Base-by-base conservation (phyloP, 768 basidiomycete species). In the Mycena capillaripes region DNA sequence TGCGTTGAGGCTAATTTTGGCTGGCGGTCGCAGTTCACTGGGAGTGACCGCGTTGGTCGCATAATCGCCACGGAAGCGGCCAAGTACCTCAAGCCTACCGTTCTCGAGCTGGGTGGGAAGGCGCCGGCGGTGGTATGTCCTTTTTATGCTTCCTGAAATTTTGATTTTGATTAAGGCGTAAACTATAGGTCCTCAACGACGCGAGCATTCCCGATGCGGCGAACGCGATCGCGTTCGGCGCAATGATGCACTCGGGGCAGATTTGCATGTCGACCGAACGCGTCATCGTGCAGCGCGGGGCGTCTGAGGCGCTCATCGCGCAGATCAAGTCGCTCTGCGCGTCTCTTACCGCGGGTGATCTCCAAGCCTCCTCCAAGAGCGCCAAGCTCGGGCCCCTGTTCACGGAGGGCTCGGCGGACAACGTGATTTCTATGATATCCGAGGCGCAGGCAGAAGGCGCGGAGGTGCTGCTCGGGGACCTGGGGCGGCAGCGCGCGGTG, bases 251-350 rank as follows among this genome's bases (percentile, higher is more conserved):
- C 76, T 88, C 87, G 16, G 89, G 89, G 1, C 89, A 90, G 79
- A 82, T 89, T 46, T 90, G 89, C 80, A 89, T 90, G 87, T 88
- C 89, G 1, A 86, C 88, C 9, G 88, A 89, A 74, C 86, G 89
- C 9, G 85, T 90, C 23, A 87, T 90, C 48, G 86, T 86, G 34
- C 87, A 89, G 71, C 79, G 84, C n/a, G 81, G 77, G 8, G 79
- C 85, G 12, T 82, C 86, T 10, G 78, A 83, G 1, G 66, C 66
- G 2, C 81, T 90, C 17, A 76, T 85, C 16, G 65, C 76, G 6
- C 74, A 82, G 12, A 77, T 90, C 19, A 79, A 79, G 40, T 65
- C 72, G 2, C 78, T 86, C 7, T 79, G 76, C 50, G 75, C 70
- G 57, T 61, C 74, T 7, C 71, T 89, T 34, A 86, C 81, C 44